Evolutionary conservation across 306 rosid genomes (phyloP).

Genomic region (Albizia julibrissin): DNA sequence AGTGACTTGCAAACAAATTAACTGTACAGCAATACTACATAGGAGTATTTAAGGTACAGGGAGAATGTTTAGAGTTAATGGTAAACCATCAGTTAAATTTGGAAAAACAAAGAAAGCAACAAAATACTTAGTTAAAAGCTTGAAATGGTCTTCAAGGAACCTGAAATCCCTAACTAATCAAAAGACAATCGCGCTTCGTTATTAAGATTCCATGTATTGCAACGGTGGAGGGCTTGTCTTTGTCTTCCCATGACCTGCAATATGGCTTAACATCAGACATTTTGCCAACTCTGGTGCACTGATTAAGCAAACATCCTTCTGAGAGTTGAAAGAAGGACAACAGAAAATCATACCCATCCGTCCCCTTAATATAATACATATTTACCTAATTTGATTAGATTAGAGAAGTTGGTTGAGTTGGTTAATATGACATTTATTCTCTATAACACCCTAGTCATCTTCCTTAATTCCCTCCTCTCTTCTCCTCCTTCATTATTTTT

Average conservation of each 20-base stretch:
- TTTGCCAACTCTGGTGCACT: slow-evolving; percentile 11
- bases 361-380: no score
- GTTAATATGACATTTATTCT: no score
- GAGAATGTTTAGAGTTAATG: background rate
- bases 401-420: no score
- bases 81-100: slow-evolving; percentile 33
- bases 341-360: background rate
- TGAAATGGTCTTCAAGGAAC: slow-evolving; percentile 27
- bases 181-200: slow-evolving; percentile 9
- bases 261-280: slow-evolving; percentile 25
- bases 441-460: no score
- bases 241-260: slow-evolving; percentile 78
- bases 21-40: background rate
- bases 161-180: background rate
- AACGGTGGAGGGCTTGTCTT: slow-evolving; percentile 74
- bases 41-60: background rate
- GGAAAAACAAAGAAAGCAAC: slow-evolving; percentile 10
- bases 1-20: slow-evolving; percentile 1
- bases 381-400: no score
- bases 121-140: slow-evolving; percentile 26
- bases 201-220: slow-evolving; percentile 82
- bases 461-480: no score
- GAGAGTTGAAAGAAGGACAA: background rate
- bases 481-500: no score
- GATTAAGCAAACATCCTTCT: slow-evolving; percentile 11